Percentiles rank a stretch among this genome's conserved stretches.
Conservation (phyloP, 306 rosid genomes). For the Arachis stenosperma region DNA sequence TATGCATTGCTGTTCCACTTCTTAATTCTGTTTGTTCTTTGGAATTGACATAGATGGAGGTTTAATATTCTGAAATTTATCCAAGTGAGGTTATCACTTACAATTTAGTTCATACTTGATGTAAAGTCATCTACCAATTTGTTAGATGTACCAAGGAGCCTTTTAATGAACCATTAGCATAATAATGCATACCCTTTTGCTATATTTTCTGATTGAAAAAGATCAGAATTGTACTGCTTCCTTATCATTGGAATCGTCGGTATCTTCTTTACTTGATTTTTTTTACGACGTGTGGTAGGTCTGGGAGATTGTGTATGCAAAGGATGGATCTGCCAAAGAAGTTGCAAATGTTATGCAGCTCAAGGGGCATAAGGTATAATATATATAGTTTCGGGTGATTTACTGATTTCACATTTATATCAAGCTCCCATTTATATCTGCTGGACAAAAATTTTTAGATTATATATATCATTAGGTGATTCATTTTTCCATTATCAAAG, state of each 20-base stretch:
- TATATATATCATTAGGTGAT: constrained; percentile 10
- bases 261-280: constrained; percentile 28
- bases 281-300: constrained; percentile 55
- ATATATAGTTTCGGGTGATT: constrained; percentile 7
- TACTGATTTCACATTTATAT: constrained; percentile 25
- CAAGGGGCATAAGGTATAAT: constrained; percentile 93
- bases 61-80: constrained; percentile 9
- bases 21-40: constrained; percentile 6
- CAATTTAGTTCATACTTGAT: constrained; percentile 13
- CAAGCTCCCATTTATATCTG: constrained; percentile 15
- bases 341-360: constrained; percentile 93
- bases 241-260: constrained; percentile 2
- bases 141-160: constrained; percentile 9
- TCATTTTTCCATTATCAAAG: constrained; percentile 14
- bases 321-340: constrained; percentile 97
- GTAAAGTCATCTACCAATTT: constrained; percentile 13
- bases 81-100: constrained; percentile 14
- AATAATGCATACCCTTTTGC: background rate
- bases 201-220: constrained; percentile 7
- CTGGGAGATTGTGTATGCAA: constrained; percentile 91
- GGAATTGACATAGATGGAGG: constrained; percentile 15
- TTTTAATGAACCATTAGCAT: background rate
- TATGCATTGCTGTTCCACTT: background rate
- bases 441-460: background rate
- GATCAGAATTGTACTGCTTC: background rate